Conservation (phyloP, 495 filamentous ascomycete genomes). For the Collariella sp. region DNA sequence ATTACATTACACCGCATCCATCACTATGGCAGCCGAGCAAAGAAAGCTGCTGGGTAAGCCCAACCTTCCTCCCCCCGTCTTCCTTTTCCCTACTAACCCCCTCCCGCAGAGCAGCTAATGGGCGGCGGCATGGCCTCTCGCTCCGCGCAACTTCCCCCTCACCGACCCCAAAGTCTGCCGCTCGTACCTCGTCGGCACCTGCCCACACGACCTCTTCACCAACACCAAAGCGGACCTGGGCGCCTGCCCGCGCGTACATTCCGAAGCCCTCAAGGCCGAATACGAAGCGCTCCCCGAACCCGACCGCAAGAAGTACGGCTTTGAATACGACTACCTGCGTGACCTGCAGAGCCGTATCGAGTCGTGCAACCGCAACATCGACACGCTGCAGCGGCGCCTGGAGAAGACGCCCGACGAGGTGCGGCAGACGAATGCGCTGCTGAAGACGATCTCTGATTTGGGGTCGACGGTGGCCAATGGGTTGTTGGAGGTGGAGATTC, state of each 20-base stretch:
- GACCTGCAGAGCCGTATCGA: conserved; percentile 95
- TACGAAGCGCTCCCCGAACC: conserved; percentile 61
- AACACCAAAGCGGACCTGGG: conserved; percentile 99
- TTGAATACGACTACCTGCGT: conserved; percentile 92
- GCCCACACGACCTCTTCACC: conserved; percentile 98
- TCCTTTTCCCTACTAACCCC: conserved; percentile 13
- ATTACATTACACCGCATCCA: background rate
- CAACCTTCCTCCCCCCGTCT: background rate
- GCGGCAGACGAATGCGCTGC: conserved; percentile 82
- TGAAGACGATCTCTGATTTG: conserved; percentile 83
- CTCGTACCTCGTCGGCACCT: conserved; percentile 87
- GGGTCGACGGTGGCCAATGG: conserved; percentile 71
- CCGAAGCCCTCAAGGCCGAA: conserved; percentile 76
- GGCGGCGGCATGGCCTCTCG: conserved; percentile 61
- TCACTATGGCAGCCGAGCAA: conserved; percentile 84
- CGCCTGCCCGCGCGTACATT: conserved; percentile 82
- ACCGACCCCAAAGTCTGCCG: conserved; percentile 93
- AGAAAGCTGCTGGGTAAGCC: conserved; percentile 81
- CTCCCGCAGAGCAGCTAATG: conserved; percentile 65
- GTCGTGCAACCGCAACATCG: conserved; percentile 91
- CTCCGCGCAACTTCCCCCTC: conserved; percentile 70
- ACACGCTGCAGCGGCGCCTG: conserved; percentile 75
- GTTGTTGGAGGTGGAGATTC: conserved; percentile 72
- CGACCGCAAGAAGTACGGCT: conserved; percentile 72
- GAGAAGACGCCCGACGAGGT: conserved; percentile 99